Evolutionary conservation across 371 early-diverging fungal genomes (phyloP), one percentile per base, ranked within the genome.

Genomic region (Mortierella sp.): DNA sequence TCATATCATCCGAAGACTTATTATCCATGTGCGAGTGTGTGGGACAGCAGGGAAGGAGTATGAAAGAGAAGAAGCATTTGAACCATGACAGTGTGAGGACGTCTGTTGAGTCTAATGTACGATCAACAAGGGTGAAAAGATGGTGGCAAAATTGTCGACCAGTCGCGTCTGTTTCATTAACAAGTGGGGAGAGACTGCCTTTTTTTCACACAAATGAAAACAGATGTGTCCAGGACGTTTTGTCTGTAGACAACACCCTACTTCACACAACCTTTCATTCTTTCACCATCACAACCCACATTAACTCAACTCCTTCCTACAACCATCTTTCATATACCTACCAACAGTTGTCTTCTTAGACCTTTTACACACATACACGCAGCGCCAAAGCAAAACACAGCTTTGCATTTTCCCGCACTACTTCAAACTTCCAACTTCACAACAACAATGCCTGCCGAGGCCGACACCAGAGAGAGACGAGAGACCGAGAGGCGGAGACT

Each of bases 171-270:
- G 41, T 14, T 5, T 35, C 18, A 4, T 60, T 4, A 56, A 27
- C 27, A n/a, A 41, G 41, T 41, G 41, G 8, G 8, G 3, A 18
- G 68, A 68, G 68, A 68, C 68, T 68, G 68, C 41, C 68, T 68
- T 68, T 68, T 68, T 68, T 68, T 41, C 18, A 63, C 35, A 38
- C 68, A 68, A 68, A 68, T 68, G 68, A 68, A 68, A 68, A 68
- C 68, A 68, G 68, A 41, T 41, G 41, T 68, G 68, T 41, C 41
- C 68, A 68, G 68, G 68, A 41, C 38, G 6, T 14, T 16, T 32
- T 14, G 65, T 38, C 16, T 65, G n/a, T 41, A 68, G 10, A 68
- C 68, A 68, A 32, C 8, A 3, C 32, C 32, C 21, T 24, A 24
- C 41, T 41, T 41, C 38, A 24, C 8, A 56, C 56, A 51, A 63